Evolutionary conservation across 371 early-diverging fungal genomes (phyloP).

Genomic region (Mucor saturninus): DNA sequence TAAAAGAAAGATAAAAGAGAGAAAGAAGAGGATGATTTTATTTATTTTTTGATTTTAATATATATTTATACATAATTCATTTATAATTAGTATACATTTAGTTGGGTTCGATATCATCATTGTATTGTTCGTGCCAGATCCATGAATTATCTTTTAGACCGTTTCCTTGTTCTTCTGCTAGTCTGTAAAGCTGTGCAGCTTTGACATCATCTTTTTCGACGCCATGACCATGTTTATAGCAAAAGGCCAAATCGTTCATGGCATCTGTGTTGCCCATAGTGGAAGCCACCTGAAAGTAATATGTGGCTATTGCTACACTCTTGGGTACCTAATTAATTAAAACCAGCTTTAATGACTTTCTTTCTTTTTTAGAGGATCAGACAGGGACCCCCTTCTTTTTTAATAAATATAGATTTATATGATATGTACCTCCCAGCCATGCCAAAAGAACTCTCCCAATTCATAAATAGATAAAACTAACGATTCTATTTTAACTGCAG

Average conservation of each 20-base stretch:
- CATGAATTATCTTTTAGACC: slow-evolving; percentile 84
- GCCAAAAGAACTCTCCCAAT: slow-evolving; percentile 76
- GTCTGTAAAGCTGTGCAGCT: slow-evolving; percentile 84
- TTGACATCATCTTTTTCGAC: slow-evolving; percentile 77
- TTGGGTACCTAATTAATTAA: slow-evolving; percentile 9
- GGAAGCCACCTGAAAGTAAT: slow-evolving; percentile 88
- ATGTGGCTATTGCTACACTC: slow-evolving; percentile 60
- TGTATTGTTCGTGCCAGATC: slow-evolving; percentile 71
- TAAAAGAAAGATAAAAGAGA: not conserved
- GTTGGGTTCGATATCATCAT: not conserved
- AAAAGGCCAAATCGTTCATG: slow-evolving; percentile 80
- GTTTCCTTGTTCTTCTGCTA: slow-evolving; percentile 68
- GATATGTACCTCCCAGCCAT: slow-evolving; percentile 85
- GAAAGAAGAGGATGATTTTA: not conserved
- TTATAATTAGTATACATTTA: slow-evolving; percentile 1
- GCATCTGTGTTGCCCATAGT: slow-evolving; percentile 90
- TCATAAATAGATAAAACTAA: slow-evolving; percentile 83
- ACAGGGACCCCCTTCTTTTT: not conserved
- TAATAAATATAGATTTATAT: not conserved
- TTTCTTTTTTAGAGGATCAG: not conserved
- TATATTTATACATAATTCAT: slow-evolving; percentile 4
- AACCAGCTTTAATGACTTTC: not conserved
- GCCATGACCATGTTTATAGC: slow-evolving; percentile 78
- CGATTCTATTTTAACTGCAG: slow-evolving; percentile 8
- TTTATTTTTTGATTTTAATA: not conserved